Evolutionary conservation across 495 filamentous ascomycete species (phyloP).

Genomic region (Hypoxylon perforatum): DNA sequence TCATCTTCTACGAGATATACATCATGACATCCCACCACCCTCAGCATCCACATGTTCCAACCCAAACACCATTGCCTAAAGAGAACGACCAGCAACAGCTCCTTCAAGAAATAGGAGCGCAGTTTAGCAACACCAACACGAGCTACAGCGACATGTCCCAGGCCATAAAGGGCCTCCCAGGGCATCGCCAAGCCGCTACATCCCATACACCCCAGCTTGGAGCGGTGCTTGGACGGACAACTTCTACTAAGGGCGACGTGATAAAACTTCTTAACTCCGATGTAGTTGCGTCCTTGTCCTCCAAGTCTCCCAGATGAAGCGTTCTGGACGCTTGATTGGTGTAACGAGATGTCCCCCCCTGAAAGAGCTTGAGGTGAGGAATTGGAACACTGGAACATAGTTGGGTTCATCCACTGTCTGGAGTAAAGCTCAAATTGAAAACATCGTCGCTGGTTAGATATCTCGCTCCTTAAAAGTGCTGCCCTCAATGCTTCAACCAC

Average conservation of each 20-base stretch:
- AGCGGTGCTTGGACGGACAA: conserved; percentile 14
- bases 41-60: neutral
- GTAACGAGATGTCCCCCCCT: neutral
- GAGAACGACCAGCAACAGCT: neutral
- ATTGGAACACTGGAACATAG: no score
- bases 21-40: neutral
- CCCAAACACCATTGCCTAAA: neutral
- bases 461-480: no score
- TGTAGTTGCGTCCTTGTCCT: conserved; percentile 2
- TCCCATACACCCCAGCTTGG: neutral
- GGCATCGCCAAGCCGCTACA: conserved; percentile 1
- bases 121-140: neutral
- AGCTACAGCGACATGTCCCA: neutral
- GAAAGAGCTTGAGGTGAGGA: neutral
- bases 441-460: no score
- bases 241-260: neutral
- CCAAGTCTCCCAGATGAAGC: neutral
- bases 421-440: no score
- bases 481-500: no score
- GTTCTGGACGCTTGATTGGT: no score
- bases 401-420: no score
- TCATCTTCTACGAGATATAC: neutral
- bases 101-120: conserved; percentile 20
- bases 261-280: conserved; percentile 10
- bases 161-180: conserved; percentile 7